Base-by-base conservation (phyloP, 1,284 basidiomycete genomes). In the Cryptococcus sp. region DNA sequence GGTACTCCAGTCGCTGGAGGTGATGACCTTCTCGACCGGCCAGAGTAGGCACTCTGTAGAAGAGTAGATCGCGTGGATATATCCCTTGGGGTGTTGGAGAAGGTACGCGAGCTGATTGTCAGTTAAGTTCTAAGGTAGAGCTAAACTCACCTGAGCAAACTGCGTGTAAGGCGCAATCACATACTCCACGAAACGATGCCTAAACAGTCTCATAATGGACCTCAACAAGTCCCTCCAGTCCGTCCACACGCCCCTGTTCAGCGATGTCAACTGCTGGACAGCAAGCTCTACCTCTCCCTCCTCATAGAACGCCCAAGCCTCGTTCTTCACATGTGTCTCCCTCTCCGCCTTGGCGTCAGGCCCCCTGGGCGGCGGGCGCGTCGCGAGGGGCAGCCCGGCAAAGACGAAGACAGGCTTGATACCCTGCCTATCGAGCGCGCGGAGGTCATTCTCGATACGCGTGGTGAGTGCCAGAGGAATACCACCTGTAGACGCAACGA, bases 321-420 rank as follows among this genome's bases (percentile, higher is more conserved):
- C 85, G 60, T 85, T 68, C 65, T 76, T 76, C 50, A 76, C 61
- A 12, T 55, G 53, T 21, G 60, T 63, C 54, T 77, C 76, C n/a
- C 72, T 57, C 38, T 76, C 70, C 12, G 62, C 64, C 48, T 64
- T 81, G 57, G 87, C 78, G 69, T 90, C 89, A 52, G 84, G 81
- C 69, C 86, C 87, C 21, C 86, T 87, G 40, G 89, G 64, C 1
- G 76, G 75, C 51, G 69, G 82, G 79, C 61, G 81, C 79, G 59
- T 79, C 52, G 64, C 71, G 61, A 75, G 66, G 20, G 80, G 80
- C 69, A 96, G 80, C 15, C 95, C 95, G 43, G 90, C 85, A 78
- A 98, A 96, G 50, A 99, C 91, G 71, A 98, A 97, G 37, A 99
- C 91, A 24, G 95, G 96, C 75, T 96, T 97, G 81, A 98, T 95